Evolutionary conservation across 2,329 filamentous ascomycete species (phyloP).

Genomic region (Tolypocladium album): DNA sequence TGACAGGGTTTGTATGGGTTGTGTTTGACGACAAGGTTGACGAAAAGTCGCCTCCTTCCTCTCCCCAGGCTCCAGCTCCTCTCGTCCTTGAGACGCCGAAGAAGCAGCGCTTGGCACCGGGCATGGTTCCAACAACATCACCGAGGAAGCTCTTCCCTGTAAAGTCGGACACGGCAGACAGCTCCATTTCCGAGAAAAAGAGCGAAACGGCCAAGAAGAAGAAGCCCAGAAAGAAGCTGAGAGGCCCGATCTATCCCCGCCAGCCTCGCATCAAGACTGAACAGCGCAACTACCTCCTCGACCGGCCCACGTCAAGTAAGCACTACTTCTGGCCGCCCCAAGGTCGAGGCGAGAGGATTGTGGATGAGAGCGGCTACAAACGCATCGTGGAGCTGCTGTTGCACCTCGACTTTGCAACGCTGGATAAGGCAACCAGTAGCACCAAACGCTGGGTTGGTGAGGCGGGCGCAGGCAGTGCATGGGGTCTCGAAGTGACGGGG

Average conservation of each 20-base stretch:
- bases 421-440: slow-evolving; percentile 51
- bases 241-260: slow-evolving; percentile 52
- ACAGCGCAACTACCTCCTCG: slow-evolving; percentile 36
- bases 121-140: slow-evolving; percentile 18
- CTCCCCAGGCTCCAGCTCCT: background rate
- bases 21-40: slow-evolving; percentile 55
- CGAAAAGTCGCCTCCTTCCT: slow-evolving; percentile 4
- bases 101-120: slow-evolving; percentile 12
- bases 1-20: slow-evolving; percentile 93
- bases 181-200: background rate
- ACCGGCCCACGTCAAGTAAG: slow-evolving; percentile 39
- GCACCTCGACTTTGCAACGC: slow-evolving; percentile 60
- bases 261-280: slow-evolving; percentile 54
- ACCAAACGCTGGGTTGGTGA: slow-evolving; percentile 63
- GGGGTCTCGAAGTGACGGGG: slow-evolving; percentile 42
- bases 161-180: background rate
- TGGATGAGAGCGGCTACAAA: slow-evolving; percentile 55
- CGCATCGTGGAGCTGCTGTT: slow-evolving; percentile 59
- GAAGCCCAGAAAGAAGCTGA: slow-evolving; percentile 30
- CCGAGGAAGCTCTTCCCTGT: slow-evolving; percentile 20
- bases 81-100: slow-evolving; percentile 22
- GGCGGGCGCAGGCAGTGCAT: slow-evolving; percentile 41
- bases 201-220: slow-evolving; percentile 3
- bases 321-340: slow-evolving; percentile 57
- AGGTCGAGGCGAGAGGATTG: slow-evolving; percentile 52